Conservation (phyloP, 2,329 filamentous ascomycete genomes). For the Xylaria polymorpha region DNA sequence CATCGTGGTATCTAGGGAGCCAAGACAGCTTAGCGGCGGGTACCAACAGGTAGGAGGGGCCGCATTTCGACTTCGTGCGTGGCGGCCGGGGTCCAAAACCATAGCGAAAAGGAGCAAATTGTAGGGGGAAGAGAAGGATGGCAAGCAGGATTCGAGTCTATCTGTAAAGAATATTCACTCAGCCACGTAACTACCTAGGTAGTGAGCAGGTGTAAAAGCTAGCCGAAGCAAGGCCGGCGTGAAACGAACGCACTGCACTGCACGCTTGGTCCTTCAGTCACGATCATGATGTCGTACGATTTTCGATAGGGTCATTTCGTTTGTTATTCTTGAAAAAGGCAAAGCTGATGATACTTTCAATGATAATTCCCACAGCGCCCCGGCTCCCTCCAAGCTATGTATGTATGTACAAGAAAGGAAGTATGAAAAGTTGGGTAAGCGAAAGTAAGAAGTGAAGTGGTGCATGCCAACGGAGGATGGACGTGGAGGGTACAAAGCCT, state of each 20-base stretch:
- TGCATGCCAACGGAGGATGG: background rate
- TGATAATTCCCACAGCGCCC: slow-evolving; percentile 3
- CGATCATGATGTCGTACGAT: slow-evolving; percentile 14
- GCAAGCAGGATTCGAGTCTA: background rate
- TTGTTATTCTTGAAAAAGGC: background rate
- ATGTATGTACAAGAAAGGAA: slow-evolving; percentile 31
- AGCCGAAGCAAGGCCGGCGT: background rate
- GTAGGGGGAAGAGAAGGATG: background rate
- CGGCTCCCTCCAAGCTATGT: slow-evolving; percentile 2
- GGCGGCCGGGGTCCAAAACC: background rate
- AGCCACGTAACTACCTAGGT: background rate
- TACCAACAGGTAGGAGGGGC: slow-evolving; percentile 26
- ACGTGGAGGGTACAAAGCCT: slow-evolving; percentile 4
- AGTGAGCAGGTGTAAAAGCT: background rate
- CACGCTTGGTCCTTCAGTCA: slow-evolving; percentile 8
- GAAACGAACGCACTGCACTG: background rate
- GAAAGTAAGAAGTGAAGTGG: slow-evolving; percentile 33
- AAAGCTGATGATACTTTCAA: slow-evolving; percentile 1
- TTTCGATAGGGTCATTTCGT: background rate
- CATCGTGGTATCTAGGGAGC: slow-evolving; percentile 24
- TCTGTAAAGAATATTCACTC: background rate
- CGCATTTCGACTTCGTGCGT: slow-evolving; percentile 19
- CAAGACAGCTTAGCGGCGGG: slow-evolving; percentile 33
- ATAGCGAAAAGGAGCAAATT: background rate
- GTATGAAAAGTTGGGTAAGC: slow-evolving; percentile 7